Percentiles rank a stretch among this genome's conserved stretches.
phyloP scores from a whole-genome alignment of 1,284 basidiomycete species.

The Apiotrichum sp. region DNA sequence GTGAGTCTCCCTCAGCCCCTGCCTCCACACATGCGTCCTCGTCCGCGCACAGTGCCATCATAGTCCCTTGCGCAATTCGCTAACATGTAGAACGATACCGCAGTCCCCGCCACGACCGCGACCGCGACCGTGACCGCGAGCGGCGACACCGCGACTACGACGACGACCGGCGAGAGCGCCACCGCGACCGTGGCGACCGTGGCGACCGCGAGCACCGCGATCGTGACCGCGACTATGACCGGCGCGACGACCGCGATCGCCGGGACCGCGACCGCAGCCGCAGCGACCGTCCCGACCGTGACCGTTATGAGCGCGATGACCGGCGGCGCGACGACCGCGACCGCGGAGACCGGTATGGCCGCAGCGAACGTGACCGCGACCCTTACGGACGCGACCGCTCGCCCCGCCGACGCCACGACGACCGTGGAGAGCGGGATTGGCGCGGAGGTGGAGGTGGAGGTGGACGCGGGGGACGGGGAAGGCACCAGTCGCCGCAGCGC shows the following conservation, averaged over 20 bases:
- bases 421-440: conserved; percentile 15
- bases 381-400: conserved; percentile 10
- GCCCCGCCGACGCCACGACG: conserved; percentile 13
- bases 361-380: conserved; percentile 10
- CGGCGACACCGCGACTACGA: conserved; percentile 1
- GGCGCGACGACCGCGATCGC: conserved; percentile 9
- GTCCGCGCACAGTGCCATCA: too few species aligned
- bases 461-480: conserved; percentile 45
- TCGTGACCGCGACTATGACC: conserved; percentile 8
- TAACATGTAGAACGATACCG: conserved; percentile 9
- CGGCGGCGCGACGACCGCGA: conserved; percentile 11
- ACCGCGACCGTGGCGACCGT: conserved; percentile 4
- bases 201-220: conserved; percentile 5
- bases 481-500: conserved; percentile 56
- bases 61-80: not conserved
- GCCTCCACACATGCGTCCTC: not conserved
- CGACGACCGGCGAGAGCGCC: conserved; percentile 5
- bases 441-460: conserved; percentile 9
- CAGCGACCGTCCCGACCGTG: conserved; percentile 1
- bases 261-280: conserved; percentile 5
- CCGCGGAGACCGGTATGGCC: conserved; percentile 8
- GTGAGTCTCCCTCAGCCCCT: not conserved
- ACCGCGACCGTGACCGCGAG: conserved; percentile 10
- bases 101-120: conserved; percentile 16
- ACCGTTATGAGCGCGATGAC: conserved; percentile 6